Evolutionary conservation across 2,329 filamentous ascomycete species (phyloP).

Genomic region (Phoma sp.): DNA sequence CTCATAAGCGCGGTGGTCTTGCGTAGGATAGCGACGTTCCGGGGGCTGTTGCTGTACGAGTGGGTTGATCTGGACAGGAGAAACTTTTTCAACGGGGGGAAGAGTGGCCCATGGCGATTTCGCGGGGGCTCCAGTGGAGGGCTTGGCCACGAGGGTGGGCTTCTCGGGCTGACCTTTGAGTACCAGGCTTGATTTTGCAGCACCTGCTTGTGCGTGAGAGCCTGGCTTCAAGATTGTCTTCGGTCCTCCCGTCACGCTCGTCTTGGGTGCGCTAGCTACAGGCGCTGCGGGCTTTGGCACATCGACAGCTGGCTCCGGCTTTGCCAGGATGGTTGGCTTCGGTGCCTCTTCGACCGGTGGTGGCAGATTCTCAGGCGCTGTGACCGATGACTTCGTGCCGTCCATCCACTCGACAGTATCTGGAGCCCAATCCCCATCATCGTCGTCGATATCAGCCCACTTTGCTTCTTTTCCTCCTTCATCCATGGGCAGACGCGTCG

Average conservation of each 20-base stretch:
- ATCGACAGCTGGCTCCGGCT: slow-evolving; percentile 43
- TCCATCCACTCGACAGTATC: slow-evolving; percentile 89
- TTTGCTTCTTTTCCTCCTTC: slow-evolving; percentile 76
- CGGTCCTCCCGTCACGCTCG: slow-evolving; percentile 46
- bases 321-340: slow-evolving; percentile 18
- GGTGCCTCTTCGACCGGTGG: slow-evolving; percentile 37
- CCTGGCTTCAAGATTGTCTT: slow-evolving; percentile 60
- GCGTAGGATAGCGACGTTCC: slow-evolving; percentile 56
- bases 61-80: slow-evolving; percentile 69
- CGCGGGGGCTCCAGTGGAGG: slow-evolving; percentile 70
- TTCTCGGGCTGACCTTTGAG: slow-evolving; percentile 73
- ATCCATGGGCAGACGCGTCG: slow-evolving; percentile 76
- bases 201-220: slow-evolving; percentile 39
- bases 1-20: slow-evolving; percentile 64
- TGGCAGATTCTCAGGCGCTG: slow-evolving; percentile 57
- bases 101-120: slow-evolving; percentile 93
- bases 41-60: slow-evolving; percentile 50
- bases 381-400: slow-evolving; percentile 79
- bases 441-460: slow-evolving; percentile 89
- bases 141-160: slow-evolving; percentile 75
- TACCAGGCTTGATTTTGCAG: slow-evolving; percentile 61
- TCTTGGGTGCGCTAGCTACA: slow-evolving; percentile 39
- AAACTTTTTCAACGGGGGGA: slow-evolving; percentile 81
- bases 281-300: slow-evolving; percentile 42
- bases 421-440: slow-evolving; percentile 85